Conservation (phyloP, 164 flowering plant genomes). For the Chimonanthus salicifolius region DNA sequence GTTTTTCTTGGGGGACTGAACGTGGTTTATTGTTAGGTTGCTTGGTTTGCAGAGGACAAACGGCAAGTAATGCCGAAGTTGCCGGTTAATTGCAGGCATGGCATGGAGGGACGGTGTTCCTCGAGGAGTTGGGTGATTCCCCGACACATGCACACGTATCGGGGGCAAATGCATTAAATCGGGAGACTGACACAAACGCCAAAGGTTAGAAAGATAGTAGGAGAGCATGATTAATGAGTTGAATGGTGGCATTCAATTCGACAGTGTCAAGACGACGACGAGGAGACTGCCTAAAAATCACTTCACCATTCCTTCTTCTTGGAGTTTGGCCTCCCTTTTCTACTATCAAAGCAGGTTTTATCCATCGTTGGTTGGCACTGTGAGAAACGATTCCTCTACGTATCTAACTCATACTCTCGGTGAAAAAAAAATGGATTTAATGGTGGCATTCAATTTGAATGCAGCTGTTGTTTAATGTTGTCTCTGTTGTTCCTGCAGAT, state of each 20-base stretch:
- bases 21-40: too few relatives aligned
- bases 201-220: background rate
- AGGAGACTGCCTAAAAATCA: background rate
- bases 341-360: background rate
- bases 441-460: too few relatives aligned
- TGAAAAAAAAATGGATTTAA: too few relatives aligned
- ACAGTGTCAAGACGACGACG: background rate
- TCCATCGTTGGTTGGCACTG: too few relatives aligned
- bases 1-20: too few relatives aligned
- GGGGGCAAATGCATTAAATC: background rate
- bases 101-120: background rate
- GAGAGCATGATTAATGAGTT: background rate
- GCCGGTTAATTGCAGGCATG: background rate
- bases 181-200: background rate
- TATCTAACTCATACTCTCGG: too few relatives aligned
- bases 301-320: background rate
- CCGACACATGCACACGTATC: constrained; percentile 1
- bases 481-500: too few relatives aligned
- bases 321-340: background rate
- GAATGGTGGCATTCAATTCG: background rate
- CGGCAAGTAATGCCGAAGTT: too few relatives aligned
- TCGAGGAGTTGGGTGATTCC: background rate
- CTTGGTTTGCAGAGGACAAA: too few relatives aligned
- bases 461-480: too few relatives aligned
- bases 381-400: too few relatives aligned